A percentile compares a stretch with the other conserved stretches of the same genome.
Conservation (phyloP, 2,329 filamentous ascomycete species). For the Phialemonium atrogriseum region DNA sequence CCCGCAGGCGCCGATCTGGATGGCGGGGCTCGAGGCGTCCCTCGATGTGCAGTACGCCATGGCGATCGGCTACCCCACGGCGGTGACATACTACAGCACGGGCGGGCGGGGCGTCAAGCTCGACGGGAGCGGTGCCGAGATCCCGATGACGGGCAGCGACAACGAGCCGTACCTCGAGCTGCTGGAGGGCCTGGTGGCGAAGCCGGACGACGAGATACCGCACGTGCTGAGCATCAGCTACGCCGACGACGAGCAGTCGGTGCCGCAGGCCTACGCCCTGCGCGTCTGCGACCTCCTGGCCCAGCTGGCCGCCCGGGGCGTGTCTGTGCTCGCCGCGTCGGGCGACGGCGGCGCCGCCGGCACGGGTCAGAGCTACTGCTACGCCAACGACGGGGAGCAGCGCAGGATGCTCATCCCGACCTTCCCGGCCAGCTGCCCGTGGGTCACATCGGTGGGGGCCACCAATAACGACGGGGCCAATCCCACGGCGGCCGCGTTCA, state of each 20-base stretch:
- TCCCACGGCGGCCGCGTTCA: constrained; percentile 34
- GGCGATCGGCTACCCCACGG: constrained; percentile 33
- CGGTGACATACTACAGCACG: constrained; percentile 35
- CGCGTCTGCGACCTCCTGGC: constrained; percentile 46
- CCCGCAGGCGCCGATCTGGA: constrained; percentile 22
- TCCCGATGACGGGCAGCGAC: constrained; percentile 20
- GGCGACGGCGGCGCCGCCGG: constrained; percentile 42
- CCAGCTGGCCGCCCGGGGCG: constrained; percentile 43
- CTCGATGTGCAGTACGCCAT: constrained; percentile 42
- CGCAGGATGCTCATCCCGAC: constrained; percentile 22
- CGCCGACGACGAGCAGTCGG: constrained; percentile 48
- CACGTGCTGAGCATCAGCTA: constrained; percentile 51
- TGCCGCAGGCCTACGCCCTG: constrained; percentile 41
- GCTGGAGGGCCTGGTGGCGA: constrained; percentile 38
- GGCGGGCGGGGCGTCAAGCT: constrained; percentile 35
- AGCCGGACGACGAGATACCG: constrained; percentile 36
- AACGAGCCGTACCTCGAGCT: constrained; percentile 53
- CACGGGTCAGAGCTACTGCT: constrained; percentile 40
- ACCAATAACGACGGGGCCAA: constrained; percentile 30
- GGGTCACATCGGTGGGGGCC: constrained; percentile 48
- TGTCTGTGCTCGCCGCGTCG: constrained; percentile 39
- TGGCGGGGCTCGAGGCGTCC: constrained; percentile 35
- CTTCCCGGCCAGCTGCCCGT: constrained; percentile 34
- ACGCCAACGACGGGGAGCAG: constrained; percentile 49
- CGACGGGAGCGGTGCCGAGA: constrained; percentile 24